Percentiles rank a stretch among this genome's conserved stretches.
phyloP scores from a whole-genome alignment of 768 basidiomycete genomes.

The Leccinum barrowsii region DNA sequence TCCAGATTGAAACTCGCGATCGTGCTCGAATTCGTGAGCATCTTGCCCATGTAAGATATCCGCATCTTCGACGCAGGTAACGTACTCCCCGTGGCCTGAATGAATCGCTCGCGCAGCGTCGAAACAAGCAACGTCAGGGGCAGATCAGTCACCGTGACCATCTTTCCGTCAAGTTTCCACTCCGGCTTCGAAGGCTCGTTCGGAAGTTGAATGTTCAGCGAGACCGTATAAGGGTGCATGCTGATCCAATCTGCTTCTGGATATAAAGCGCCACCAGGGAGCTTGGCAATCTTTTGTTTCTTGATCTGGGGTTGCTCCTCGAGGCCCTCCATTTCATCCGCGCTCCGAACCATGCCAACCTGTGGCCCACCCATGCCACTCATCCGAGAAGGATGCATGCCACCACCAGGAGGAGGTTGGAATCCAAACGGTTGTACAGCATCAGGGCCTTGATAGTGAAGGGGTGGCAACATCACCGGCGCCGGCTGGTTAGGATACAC shows the following conservation, averaged over 20 bases:
- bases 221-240: constrained; percentile 90
- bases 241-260: constrained; percentile 87
- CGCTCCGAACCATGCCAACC: constrained; percentile 70
- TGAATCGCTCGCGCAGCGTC: constrained; percentile 85
- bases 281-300: constrained; percentile 79
- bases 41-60: constrained; percentile 75
- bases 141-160: constrained; percentile 76
- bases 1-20: constrained; percentile 88
- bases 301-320: constrained; percentile 82
- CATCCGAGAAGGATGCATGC: constrained; percentile 68
- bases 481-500: constrained; percentile 52
- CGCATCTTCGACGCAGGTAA: constrained; percentile 78
- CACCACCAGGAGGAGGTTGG: constrained; percentile 63
- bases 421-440: constrained; percentile 77
- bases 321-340: constrained; percentile 76
- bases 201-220: constrained; percentile 81
- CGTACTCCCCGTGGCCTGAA: constrained; percentile 73
- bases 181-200: constrained; percentile 80
- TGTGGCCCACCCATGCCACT: constrained; percentile 58
- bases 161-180: constrained; percentile 85
- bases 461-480: constrained; percentile 80
- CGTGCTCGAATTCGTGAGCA: constrained; percentile 82
- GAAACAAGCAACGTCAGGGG: constrained; percentile 84
- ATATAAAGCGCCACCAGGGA: constrained; percentile 81
- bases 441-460: constrained; percentile 80